Base-by-base conservation (phyloP, 2,329 filamentous ascomycete genomes). In the Nothophoma quercina region DNA sequence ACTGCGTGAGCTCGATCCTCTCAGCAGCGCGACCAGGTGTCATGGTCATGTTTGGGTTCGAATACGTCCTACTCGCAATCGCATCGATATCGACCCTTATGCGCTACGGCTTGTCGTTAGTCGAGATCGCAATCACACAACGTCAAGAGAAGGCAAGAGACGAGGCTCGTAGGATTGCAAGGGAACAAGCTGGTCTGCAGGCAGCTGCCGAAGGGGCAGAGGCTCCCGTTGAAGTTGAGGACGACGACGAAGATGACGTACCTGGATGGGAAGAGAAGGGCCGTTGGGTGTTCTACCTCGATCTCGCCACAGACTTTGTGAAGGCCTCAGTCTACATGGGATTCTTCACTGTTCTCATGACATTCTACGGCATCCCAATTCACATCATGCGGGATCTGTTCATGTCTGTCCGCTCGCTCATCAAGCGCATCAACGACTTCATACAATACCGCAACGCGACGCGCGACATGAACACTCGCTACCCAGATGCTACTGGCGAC, bases 21-120 rank as follows among this genome's bases (percentile, higher is more conserved):
- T 87, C 90, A 51, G 88, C 96, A 70, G 91, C 93, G 2, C 84
- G 89, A n/a, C 92, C 93, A 0, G 95, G 96, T 53, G 98, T 99
- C 90, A 99, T 98, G 92, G 92, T 99, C 58, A 98, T 99, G 92
- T 99, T 99, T 69, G 86, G 96, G 5, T 99, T 99, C 65, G 95
- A 99, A 74, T 98, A 98, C 70, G 93, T 93, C 29, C 87, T 99
- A 34, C 78, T 98, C 55, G 83, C 86, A 2, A 88, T 96, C 8
- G 88, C 87, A 43, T 96, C 93, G 1, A 80, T 86, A 44, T 92
- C 93, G 39, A 96, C 92, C 0, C 83, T 85, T 2, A 80, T 86
- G 47, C 87, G 93, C 54, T 99, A 99, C 74, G 74, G 84, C 16
- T 83, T 98, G 42, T 90, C 89, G 3, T 75, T 97, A 34, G 79